Percentiles rank a stretch among this genome's conserved stretches.
Evolutionary conservation across 331 rosid genomes (phyloP).

Genomic region (Phaseolus coccineus): DNA sequence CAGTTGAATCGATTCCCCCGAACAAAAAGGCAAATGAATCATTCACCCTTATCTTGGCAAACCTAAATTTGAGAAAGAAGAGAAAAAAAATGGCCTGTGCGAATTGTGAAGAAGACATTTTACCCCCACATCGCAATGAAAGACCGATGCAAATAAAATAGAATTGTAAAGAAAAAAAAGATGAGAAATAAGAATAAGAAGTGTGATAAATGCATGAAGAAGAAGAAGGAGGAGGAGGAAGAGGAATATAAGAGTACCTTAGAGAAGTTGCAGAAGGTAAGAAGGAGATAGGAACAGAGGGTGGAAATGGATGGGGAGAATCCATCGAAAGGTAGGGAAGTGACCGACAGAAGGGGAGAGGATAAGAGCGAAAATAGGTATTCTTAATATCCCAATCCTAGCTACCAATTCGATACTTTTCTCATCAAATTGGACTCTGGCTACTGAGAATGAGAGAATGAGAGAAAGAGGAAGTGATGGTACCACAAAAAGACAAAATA

Average conservation of each 20-base stretch:
- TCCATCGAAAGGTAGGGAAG: conserved; percentile 1
- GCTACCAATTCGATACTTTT: background rate
- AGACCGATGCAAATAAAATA: background rate
- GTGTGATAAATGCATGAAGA: background rate
- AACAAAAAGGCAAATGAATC: background rate
- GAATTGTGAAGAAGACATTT: background rate
- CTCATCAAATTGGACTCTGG: background rate
- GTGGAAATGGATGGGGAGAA: background rate
- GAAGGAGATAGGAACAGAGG: background rate
- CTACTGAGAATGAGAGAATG: too few relatives aligned
- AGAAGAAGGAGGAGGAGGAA: background rate
- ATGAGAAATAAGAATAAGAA: background rate
- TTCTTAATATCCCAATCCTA: background rate
- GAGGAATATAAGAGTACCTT: conserved; percentile 20
- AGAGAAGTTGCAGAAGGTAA: conserved; percentile 27
- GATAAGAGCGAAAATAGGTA: background rate
- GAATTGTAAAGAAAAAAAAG: background rate
- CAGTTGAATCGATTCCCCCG: background rate
- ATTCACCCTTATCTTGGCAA: background rate
- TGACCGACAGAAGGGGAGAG: background rate
- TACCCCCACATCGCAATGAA: background rate
- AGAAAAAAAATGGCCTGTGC: background rate
- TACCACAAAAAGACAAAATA: background rate
- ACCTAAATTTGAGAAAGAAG: conserved; percentile 8
- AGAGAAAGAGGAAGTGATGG: too few relatives aligned